Percentiles rank a stretch among this genome's conserved stretches.
Evolutionary conservation across 176 grass and related monocot genomes (phyloP).

Genomic region (Hyparrhenia diplandra): DNA sequence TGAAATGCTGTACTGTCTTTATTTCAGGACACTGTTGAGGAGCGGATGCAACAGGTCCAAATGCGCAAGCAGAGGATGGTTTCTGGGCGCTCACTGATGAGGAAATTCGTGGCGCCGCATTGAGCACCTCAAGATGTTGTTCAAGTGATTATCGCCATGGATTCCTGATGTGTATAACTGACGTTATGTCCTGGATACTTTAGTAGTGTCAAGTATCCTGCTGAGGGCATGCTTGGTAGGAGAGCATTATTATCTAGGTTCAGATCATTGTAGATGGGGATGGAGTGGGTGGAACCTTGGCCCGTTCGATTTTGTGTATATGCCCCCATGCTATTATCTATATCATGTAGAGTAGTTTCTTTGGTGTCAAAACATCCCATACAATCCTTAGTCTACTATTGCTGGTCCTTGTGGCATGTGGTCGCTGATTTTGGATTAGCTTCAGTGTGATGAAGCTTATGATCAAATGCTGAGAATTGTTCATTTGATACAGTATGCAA

Average conservation of each 20-base stretch:
- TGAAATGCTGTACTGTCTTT: background rate
- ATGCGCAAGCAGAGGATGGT: constrained; percentile 88
- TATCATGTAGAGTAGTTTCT: constrained; percentile 2
- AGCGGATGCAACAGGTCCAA: constrained; percentile 87
- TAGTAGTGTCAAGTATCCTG: background rate
- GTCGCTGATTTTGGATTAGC: background rate
- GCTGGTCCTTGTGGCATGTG: background rate
- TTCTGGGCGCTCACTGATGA: constrained; percentile 64
- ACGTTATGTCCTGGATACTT: background rate
- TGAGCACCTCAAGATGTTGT: constrained; percentile 86
- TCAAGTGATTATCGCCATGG: constrained; percentile 34
- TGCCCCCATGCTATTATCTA: constrained; percentile 12
- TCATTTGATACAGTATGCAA: background rate
- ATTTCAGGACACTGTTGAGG: constrained; percentile 79
- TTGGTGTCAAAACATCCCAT: background rate
- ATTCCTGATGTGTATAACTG: constrained; percentile 9
- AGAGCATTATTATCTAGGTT: constrained; percentile 20
- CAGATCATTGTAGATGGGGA: constrained; percentile 9
- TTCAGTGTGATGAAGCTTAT: background rate
- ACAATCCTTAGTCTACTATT: background rate
- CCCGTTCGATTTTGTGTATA: constrained; percentile 46
- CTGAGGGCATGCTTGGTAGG: background rate
- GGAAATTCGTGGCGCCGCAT: constrained; percentile 81
- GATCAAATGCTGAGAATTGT: background rate
- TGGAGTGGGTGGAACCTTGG: constrained; percentile 28